Conservation (phyloP, 345 rosid genomes). For the Anastatica hierochuntica region DNA sequence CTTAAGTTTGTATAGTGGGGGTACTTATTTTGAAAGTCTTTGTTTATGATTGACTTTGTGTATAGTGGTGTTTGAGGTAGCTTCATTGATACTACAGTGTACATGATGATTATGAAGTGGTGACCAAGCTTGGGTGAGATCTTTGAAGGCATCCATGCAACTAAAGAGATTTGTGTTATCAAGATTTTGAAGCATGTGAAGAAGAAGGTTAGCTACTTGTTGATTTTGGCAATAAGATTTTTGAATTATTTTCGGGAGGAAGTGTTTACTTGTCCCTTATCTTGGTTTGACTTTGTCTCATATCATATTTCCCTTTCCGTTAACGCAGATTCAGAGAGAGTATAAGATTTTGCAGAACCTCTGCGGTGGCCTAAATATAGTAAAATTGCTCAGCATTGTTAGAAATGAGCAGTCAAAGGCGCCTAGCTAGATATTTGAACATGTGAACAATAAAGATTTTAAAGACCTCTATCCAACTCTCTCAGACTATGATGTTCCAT, state of each 20-base stretch:
- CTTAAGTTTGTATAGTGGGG: no score
- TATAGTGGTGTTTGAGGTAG: conserved; percentile 4
- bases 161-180: conserved; percentile 57
- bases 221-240: background rate
- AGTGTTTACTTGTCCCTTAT: background rate
- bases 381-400: conserved; percentile 70
- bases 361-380: conserved; percentile 69
- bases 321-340: conserved; percentile 67
- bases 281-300: no score
- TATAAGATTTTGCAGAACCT: conserved; percentile 81
- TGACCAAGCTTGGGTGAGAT: conserved; percentile 79
- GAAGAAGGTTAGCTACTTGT: conserved; percentile 46
- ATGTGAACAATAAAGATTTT: conserved; percentile 80
- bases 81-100: conserved; percentile 30
- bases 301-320: no score
- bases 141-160: conserved; percentile 68
- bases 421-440: conserved; percentile 82
- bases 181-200: conserved; percentile 91
- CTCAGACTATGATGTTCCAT: conserved; percentile 81
- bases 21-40: no score
- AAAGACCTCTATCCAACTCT: conserved; percentile 73
- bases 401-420: conserved; percentile 84
- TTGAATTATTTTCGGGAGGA: no score
- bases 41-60: conserved; percentile 2
- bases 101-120: conserved; percentile 87